phyloP scores from a whole-genome alignment of 352 stramenopile species.

The Halophytophthora batemanensis region DNA sequence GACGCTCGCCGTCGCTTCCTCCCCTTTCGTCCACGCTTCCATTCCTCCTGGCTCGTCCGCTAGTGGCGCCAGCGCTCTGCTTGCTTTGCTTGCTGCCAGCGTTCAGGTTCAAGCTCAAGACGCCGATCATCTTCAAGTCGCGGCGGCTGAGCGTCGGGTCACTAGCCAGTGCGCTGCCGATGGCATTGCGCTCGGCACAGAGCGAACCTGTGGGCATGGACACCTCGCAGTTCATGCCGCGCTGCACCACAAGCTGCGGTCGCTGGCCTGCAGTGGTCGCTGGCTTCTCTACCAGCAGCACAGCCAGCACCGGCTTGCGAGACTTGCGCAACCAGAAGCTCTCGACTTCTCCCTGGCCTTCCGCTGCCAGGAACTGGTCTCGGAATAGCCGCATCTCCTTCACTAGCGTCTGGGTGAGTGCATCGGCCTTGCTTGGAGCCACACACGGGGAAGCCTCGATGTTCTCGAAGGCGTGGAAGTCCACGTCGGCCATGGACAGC shows the following conservation, averaged over 20 bases:
- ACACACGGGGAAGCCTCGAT: slow-evolving; percentile 95
- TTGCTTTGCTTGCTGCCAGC: slow-evolving; percentile 14
- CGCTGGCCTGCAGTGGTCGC: slow-evolving; percentile 41
- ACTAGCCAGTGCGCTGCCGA: slow-evolving; percentile 94
- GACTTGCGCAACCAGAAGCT: slow-evolving; percentile 98
- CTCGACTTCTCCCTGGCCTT: slow-evolving; percentile 85
- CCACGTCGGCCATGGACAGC: slow-evolving; percentile 94
- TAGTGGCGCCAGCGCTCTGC: slow-evolving; percentile 6
- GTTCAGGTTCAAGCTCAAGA: slow-evolving; percentile 86
- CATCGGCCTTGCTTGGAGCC: slow-evolving; percentile 69
- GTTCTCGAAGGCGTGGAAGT: slow-evolving; percentile 96
- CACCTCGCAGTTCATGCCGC: slow-evolving; percentile 99
- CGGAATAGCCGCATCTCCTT: slow-evolving; percentile 91
- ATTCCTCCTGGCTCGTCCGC: too few relatives aligned
- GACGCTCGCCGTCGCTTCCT: slow-evolving; percentile 4
- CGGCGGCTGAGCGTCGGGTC: slow-evolving; percentile 91
- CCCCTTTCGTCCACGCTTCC: slow-evolving; percentile 1
- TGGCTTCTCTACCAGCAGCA: slow-evolving; percentile 93
- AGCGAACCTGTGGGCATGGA: slow-evolving; percentile 95
- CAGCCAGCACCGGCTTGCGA: slow-evolving; percentile 95
- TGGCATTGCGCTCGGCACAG: slow-evolving; percentile 97
- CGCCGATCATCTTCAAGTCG: slow-evolving; percentile 94
- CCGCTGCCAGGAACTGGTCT: slow-evolving; percentile 76
- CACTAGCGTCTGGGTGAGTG: slow-evolving; percentile 85
- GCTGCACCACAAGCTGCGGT: slow-evolving; percentile 74